A percentile compares a stretch with the other conserved stretches of the same genome.
phyloP scores from a whole-genome alignment of 805 yeast species.

The Suhomyces prunicola region DNA sequence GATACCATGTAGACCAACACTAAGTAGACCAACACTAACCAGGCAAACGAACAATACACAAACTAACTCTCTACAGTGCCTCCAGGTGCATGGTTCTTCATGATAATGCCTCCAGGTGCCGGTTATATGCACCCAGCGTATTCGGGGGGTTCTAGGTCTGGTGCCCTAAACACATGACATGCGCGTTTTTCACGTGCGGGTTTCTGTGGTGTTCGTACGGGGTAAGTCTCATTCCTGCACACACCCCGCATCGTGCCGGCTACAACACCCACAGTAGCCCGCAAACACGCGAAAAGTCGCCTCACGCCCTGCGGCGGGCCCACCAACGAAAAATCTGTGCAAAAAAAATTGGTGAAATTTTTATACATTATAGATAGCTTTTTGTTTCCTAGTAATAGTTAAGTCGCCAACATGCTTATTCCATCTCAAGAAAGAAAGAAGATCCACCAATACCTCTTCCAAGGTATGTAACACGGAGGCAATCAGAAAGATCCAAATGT shows the following conservation, averaged over 20 bases:
- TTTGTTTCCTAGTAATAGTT: conserved; percentile 6
- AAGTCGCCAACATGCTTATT: conserved; percentile 73
- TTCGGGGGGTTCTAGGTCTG: too few relatives aligned
- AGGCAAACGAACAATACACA: too few relatives aligned
- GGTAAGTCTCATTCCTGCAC: not conserved
- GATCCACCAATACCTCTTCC: conserved; percentile 99
- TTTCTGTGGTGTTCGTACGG: too few relatives aligned
- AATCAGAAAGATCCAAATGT: too few relatives aligned
- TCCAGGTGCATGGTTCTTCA: too few relatives aligned
- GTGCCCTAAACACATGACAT: conserved; percentile 2
- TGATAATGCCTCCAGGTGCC: too few relatives aligned
- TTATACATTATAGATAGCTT: not conserved
- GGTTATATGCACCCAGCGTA: too few relatives aligned
- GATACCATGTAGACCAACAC: too few relatives aligned
- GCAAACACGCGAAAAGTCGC: not conserved
- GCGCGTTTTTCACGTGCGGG: not conserved
- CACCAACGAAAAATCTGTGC: conserved; percentile 5
- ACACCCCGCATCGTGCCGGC: not conserved
- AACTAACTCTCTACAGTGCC: too few relatives aligned
- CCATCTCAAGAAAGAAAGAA: conserved; percentile 99
- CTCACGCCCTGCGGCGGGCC: conserved; percentile 3
- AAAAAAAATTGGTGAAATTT: conserved; percentile 3
- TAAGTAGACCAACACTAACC: too few relatives aligned
- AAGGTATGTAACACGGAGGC: conserved; percentile 61
- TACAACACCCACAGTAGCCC: not conserved